Evolutionary conservation across 768 basidiomycete genomes (phyloP).

Genomic region (Lactarius hengduanensis): DNA sequence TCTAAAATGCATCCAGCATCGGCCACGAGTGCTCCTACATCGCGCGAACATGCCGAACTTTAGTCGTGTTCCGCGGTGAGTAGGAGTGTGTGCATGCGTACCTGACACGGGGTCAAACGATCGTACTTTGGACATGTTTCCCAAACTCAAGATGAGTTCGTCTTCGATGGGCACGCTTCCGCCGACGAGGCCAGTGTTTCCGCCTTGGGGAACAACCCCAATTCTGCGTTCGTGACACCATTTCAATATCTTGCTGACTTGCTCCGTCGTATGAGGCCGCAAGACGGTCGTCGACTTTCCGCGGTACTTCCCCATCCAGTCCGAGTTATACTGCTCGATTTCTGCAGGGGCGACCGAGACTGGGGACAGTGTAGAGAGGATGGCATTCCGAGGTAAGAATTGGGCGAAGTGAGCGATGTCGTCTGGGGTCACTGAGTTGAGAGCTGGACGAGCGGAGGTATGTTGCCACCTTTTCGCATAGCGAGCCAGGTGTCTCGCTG

Average conservation of each 20-base stretch:
- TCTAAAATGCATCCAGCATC: conserved; percentile 96
- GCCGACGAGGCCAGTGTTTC: conserved; percentile 97
- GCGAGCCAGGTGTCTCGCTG: conserved; percentile 14
- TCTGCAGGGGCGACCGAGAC: conserved; percentile 53
- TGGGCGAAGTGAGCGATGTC: conserved; percentile 69
- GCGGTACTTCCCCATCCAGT: conserved; percentile 96
- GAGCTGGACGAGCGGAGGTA: conserved; percentile 27
- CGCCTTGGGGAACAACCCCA: conserved; percentile 95
- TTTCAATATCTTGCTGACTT: conserved; percentile 86
- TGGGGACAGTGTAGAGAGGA: conserved; percentile 67
- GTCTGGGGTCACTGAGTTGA: conserved; percentile 46
- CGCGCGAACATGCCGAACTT: not conserved
- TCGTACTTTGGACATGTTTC: conserved; percentile 79
- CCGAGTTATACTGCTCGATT: conserved; percentile 75
- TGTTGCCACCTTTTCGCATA: conserved; percentile 30
- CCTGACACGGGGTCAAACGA: conserved; percentile 84
- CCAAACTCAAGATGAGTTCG: conserved; percentile 82
- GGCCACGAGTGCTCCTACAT: conserved; percentile 78
- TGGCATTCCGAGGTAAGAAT: conserved; percentile 59
- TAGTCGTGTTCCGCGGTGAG: conserved; percentile 16
- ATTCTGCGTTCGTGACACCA: conserved; percentile 82
- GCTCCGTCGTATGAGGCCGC: conserved; percentile 81
- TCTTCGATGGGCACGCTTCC: conserved; percentile 87
- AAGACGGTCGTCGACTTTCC: conserved; percentile 84
- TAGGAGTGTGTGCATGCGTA: conserved; percentile 34